phyloP scores from a whole-genome alignment of 345 rosid genomes.

The Isatis tinctoria region DNA sequence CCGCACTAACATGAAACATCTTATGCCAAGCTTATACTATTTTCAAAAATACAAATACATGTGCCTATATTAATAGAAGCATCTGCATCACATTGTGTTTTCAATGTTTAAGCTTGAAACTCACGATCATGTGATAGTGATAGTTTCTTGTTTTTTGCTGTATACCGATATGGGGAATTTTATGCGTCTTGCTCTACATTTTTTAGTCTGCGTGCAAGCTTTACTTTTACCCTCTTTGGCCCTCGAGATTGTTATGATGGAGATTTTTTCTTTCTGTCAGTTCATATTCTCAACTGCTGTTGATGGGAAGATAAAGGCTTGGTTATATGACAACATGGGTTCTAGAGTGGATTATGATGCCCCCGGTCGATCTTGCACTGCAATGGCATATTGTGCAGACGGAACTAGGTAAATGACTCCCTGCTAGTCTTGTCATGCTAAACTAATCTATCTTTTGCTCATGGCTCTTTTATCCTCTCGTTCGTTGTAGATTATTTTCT shows the following conservation, averaged over 20 bases:
- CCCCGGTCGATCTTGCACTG: conserved; percentile 70
- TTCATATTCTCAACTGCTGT: conserved; percentile 55
- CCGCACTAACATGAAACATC: not conserved
- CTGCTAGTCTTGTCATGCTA: not conserved
- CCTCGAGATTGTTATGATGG: conserved; percentile 1
- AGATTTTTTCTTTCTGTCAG: conserved; percentile 27
- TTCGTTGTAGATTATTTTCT: conserved; percentile 51
- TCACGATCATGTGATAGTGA: not conserved
- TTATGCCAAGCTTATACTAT: not conserved
- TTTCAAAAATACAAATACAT: not conserved
- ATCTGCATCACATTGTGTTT: not conserved
- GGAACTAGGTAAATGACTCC: conserved; percentile 44
- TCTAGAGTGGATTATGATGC: conserved; percentile 86
- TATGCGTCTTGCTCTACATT: not conserved
- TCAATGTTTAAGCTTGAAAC: conserved; percentile 3
- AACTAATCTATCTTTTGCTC: conserved; percentile 6
- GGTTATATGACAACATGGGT: conserved; percentile 70
- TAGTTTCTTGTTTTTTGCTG: not conserved
- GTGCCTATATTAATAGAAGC: not conserved
- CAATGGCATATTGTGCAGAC: conserved; percentile 82
- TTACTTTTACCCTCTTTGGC: not conserved
- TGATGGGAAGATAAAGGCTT: conserved; percentile 77
- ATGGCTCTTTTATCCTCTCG: not conserved
- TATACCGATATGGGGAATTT: not conserved
- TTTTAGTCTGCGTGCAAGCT: not conserved